Evolutionary conservation across 495 filamentous ascomycete species (phyloP).

Genomic region (Pseudevernia furfuracea): DNA sequence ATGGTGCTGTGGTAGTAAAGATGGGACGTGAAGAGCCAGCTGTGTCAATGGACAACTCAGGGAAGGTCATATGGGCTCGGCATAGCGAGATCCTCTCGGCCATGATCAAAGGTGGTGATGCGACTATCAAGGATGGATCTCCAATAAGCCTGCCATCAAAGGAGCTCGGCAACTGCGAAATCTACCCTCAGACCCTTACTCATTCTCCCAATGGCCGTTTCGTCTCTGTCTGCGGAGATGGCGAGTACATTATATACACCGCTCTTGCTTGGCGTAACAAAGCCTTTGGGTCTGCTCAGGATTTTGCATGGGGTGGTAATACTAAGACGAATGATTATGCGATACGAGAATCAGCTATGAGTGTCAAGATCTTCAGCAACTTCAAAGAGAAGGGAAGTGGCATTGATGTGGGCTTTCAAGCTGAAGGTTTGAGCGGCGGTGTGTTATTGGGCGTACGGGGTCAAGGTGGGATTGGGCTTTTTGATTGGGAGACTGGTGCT

Average conservation of each 20-base stretch:
- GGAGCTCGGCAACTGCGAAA: slow-evolving; percentile 88
- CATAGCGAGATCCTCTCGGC: slow-evolving; percentile 91
- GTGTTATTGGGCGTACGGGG: slow-evolving; percentile 92
- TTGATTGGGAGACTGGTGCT: slow-evolving; percentile 87
- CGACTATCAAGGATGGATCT: slow-evolving; percentile 76
- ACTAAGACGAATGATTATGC: slow-evolving; percentile 98
- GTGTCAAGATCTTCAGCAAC: slow-evolving; percentile 94
- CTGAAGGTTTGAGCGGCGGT: slow-evolving; percentile 83
- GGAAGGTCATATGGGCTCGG: slow-evolving; percentile 91
- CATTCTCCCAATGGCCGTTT: slow-evolving; percentile 98
- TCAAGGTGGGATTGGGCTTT: slow-evolving; percentile 88
- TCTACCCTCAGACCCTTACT: slow-evolving; percentile 88
- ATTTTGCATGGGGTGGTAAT: slow-evolving; percentile 96
- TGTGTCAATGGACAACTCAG: slow-evolving; percentile 91
- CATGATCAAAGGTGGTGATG: slow-evolving; percentile 87
- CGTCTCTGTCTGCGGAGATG: slow-evolving; percentile 93
- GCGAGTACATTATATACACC: slow-evolving; percentile 98
- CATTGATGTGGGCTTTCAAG: slow-evolving; percentile 91
- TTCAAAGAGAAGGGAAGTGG: slow-evolving; percentile 89
- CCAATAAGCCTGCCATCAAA: slow-evolving; percentile 82
- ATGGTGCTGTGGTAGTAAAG: slow-evolving; percentile 94
- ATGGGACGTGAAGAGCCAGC: slow-evolving; percentile 96
- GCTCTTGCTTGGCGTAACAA: slow-evolving; percentile 96
- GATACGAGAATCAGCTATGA: slow-evolving; percentile 86
- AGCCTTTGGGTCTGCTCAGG: slow-evolving; percentile 86